Evolutionary conservation across 2,329 filamentous ascomycete species (phyloP).

Genomic region (Aspergillus terreus): DNA sequence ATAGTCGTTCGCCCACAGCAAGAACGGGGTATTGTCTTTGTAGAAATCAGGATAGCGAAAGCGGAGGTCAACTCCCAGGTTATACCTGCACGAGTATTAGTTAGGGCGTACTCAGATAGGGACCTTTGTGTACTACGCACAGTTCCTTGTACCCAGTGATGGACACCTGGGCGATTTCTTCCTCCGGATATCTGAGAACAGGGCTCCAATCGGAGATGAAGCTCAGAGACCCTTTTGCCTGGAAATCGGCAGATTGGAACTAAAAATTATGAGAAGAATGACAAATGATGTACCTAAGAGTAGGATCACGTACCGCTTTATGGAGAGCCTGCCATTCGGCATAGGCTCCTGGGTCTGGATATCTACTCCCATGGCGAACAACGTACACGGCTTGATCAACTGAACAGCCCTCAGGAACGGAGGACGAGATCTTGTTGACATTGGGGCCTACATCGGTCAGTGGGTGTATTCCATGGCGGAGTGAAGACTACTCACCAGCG

Average conservation of each 20-base stretch:
- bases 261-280: constrained; percentile 19
- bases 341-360: constrained; percentile 60
- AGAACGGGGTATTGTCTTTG: constrained; percentile 48
- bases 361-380: constrained; percentile 60
- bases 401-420: constrained; percentile 54
- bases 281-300: neutral
- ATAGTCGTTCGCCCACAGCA: constrained; percentile 65
- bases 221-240: constrained; percentile 49
- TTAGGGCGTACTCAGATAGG: too few species aligned
- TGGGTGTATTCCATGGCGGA: neutral
- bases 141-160: constrained; percentile 61
- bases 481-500: constrained; percentile 36
- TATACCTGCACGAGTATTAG: constrained; percentile 25
- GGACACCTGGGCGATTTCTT: constrained; percentile 58
- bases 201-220: constrained; percentile 60
- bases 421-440: constrained; percentile 52
- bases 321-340: constrained; percentile 48
- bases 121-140: constrained; percentile 7
- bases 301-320: constrained; percentile 15
- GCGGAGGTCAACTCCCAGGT: constrained; percentile 15
- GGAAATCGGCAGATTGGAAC: constrained; percentile 54
- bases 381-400: constrained; percentile 61
- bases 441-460: constrained; percentile 46
- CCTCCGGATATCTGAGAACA: constrained; percentile 51
- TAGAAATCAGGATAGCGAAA: constrained; percentile 44